Base-by-base conservation (phyloP, 1,284 basidiomycete species). In the Cutaneotrichosporon spelunceum region DNA sequence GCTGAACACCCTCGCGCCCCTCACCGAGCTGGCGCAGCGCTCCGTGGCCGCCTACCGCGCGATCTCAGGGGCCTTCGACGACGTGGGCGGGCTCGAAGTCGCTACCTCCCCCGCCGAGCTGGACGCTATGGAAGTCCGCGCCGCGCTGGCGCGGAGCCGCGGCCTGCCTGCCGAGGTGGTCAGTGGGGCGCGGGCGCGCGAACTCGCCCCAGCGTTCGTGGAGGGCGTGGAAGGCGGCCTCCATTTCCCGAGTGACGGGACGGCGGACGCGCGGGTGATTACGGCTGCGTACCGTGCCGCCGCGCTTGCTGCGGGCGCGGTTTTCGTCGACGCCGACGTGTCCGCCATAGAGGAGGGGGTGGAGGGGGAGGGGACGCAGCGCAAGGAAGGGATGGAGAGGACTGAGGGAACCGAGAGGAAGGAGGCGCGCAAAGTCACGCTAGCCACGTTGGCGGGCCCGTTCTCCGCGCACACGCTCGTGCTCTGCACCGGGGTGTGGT, bases 401-500 rank as follows among this genome's bases (percentile, higher is more conserved):
- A n/a, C n/a, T n/a, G n/a, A n/a, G n/a, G n/a, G n/a, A n/a, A n/a
- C n/a, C n/a, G n/a, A n/a, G n/a, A n/a, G n/a, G n/a, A n/a, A n/a
- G n/a, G n/a, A n/a, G n/a, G n/a, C n/a, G n/a, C n/a, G n/a, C n/a
- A n/a, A n/a, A n/a, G n/a, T n/a, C n/a, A n/a, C n/a, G n/a, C n/a
- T n/a, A n/a, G n/a, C n/a, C n/a, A n/a, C n/a, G n/a, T n/a, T n/a
- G n/a, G n/a, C n/a, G n/a, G n/a, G n/a, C n/a, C n/a, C n/a, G n/a
- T n/a, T n/a, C n/a, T n/a, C n/a, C n/a, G n/a, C n/a, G n/a, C n/a
- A n/a, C n/a, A n/a, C n/a, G n/a, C n/a, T 72, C 23, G 66, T 65
- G 33, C 44, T 70, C 36, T 61, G 62, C 23, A 70, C 69, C 1
- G 70, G 70, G 6, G 63, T 69, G 24, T 72, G 69, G 70, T 59